phyloP scores from a whole-genome alignment of 306 rosid species.

The Castanospermum australe region DNA sequence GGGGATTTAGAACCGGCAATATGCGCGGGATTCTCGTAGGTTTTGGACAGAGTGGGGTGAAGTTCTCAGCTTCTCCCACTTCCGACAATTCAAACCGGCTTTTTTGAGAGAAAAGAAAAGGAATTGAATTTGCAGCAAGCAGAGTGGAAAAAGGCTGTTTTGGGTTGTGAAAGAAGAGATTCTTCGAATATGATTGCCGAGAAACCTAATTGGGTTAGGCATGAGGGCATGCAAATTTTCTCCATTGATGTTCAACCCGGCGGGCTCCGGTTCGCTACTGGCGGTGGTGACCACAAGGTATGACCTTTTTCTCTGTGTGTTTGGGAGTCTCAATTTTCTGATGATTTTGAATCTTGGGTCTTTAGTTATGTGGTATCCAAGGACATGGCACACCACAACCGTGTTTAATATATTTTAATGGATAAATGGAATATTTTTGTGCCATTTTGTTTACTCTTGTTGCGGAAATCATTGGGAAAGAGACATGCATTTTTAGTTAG shows the following conservation, averaged over 20 bases:
- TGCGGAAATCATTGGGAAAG: not conserved
- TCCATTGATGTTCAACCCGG: conserved; percentile 98
- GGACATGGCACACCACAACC: not conserved
- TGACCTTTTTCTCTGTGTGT: conserved; percentile 12
- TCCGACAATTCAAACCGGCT: too few relatives aligned
- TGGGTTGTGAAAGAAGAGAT: conserved; percentile 24
- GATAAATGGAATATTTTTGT: not conserved
- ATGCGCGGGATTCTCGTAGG: not conserved
- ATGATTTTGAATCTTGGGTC: conserved; percentile 6
- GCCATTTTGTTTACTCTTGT: not conserved
- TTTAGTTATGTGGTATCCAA: not conserved
- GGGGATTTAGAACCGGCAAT: not conserved
- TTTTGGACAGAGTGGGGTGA: not conserved
- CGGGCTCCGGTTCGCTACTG: conserved; percentile 89
- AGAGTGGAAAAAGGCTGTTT: too few relatives aligned
- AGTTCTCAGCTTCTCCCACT: not conserved
- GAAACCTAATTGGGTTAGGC: conserved; percentile 93
- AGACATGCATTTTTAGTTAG: conserved; percentile 8
- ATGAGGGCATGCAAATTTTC: conserved; percentile 97
- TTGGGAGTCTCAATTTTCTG: conserved; percentile 5
- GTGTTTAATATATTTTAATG: not conserved
- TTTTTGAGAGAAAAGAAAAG: not conserved
- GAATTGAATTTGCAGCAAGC: conserved; percentile 25
- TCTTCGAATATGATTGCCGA: conserved; percentile 75
- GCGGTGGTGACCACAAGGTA: conserved; percentile 99